These are phyloP conservation scores for Cerioporus squamosus DNA, from an alignment of 1,284 basidiomycete species.

Conservation along the genomic window DNA sequence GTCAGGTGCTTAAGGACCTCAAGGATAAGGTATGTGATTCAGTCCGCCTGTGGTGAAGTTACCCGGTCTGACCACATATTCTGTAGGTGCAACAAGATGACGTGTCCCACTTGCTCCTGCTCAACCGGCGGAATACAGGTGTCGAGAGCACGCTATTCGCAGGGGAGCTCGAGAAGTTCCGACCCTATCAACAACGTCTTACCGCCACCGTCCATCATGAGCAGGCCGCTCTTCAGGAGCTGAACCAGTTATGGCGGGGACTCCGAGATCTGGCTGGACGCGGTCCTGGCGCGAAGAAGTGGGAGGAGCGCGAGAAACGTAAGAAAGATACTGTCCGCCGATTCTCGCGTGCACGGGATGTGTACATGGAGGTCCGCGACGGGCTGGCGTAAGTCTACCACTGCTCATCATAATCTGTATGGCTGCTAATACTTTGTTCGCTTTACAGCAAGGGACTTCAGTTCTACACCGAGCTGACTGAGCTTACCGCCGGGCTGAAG, in stretches of 20 bases:
- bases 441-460: constrained; percentile 76
- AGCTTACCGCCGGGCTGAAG: constrained; percentile 64
- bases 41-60: background rate
- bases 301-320: constrained; percentile 79
- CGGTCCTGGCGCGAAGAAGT: constrained; percentile 73
- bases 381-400: constrained; percentile 71
- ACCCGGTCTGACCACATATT: background rate
- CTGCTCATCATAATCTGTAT: constrained; percentile 9
- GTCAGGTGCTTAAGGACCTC: constrained; percentile 88
- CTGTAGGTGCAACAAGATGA: constrained; percentile 91
- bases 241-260: constrained; percentile 71
- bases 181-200: constrained; percentile 86
- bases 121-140: constrained; percentile 86
- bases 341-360: constrained; percentile 78
- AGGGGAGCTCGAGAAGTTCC: constrained; percentile 94
- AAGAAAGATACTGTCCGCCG: constrained; percentile 76
- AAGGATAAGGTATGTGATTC: constrained; percentile 87
- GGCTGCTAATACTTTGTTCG: background rate
- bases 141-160: constrained; percentile 91
- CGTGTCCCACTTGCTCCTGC: constrained; percentile 91
- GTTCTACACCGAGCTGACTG: constrained; percentile 87
- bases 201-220: constrained; percentile 80
- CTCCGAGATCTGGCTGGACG: constrained; percentile 76
- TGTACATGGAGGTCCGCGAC: constrained; percentile 86
- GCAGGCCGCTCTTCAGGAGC: constrained; percentile 70